Base-by-base conservation (phyloP, 148 eudicot species). In the Fagopyrum homotropicum region DNA sequence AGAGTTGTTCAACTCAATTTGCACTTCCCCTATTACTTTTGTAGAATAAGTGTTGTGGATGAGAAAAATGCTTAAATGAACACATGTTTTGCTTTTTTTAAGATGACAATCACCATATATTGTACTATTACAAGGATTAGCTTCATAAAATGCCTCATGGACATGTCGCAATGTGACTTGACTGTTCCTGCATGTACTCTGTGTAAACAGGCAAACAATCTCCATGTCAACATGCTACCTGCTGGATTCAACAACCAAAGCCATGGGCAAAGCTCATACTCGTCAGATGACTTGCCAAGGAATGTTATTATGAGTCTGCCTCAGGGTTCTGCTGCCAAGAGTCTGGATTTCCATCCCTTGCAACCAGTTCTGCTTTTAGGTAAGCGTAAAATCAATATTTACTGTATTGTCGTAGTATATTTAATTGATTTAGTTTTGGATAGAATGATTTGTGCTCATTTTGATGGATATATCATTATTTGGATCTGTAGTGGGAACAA, bases 271-370 rank as follows among this genome's bases (percentile, higher is more conserved):
- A 89, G 89, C 73, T 84, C 96, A 50, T 89, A 85, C 79, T 88
- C 90, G 75, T 85, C 89, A 56, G 90, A 88, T 77, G 97, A 95
- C 83, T 84, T 95, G 74, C 98, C 97, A 14, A 90, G 88, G 82
- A 78, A 84, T 30, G 89, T 90, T 45, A 83, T 86, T 45, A 88
- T 88, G 89, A 90, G 79, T 79, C 80, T 95, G 76, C 86, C 81
- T 83, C 96, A 86, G 84, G 98, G 97, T 71, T 90, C 98, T 77
- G 73, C 87, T 54, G 92, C 91, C 72, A 92, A 85, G 85, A 95
- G 97, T 86, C 81, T 92, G 85, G 99, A 95, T 83, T 95, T 95
- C 75, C 99, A 95, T 79, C 97, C 97, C 48, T 48, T 79, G 60
- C 96, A 92, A 74, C 96, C 89, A 72, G 82, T 77, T 80, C 69